phyloP scores from a whole-genome alignment of 2,329 filamentous ascomycete species.

The Monosporascus sp. region DNA sequence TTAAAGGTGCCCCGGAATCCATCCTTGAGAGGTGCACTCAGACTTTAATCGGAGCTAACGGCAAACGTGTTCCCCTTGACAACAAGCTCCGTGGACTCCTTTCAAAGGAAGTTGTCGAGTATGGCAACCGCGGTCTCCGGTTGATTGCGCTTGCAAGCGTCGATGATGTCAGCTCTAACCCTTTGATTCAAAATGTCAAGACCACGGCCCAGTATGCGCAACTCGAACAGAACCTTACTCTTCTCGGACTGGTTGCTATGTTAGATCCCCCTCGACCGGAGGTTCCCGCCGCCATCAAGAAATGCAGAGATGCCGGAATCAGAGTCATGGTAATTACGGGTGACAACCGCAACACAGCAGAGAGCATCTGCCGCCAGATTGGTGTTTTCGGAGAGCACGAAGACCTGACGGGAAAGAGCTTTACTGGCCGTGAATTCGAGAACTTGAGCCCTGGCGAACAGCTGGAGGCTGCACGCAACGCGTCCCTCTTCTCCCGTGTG shows the following conservation, averaged over 20 bases:
- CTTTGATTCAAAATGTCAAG: slow-evolving; percentile 68
- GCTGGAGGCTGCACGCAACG: slow-evolving; percentile 74
- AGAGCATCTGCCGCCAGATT: slow-evolving; percentile 96
- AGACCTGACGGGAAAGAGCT: slow-evolving; percentile 86
- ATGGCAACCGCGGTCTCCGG: slow-evolving; percentile 87
- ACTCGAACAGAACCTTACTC: slow-evolving; percentile 89
- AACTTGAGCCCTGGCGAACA: slow-evolving; percentile 72
- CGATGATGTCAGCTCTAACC: slow-evolving; percentile 66
- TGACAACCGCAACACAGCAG: slow-evolving; percentile 95
- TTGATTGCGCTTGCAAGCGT: slow-evolving; percentile 89
- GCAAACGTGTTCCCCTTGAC: slow-evolving; percentile 68
- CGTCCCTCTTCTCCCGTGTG: slow-evolving; percentile 91
- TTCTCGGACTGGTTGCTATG: slow-evolving; percentile 93
- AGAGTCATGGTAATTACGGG: slow-evolving; percentile 97
- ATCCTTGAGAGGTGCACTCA: slow-evolving; percentile 89
- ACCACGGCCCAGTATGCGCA: slow-evolving; percentile 77
- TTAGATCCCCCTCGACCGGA: slow-evolving; percentile 92
- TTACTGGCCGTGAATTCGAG: slow-evolving; percentile 92
- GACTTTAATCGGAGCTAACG: slow-evolving; percentile 69
- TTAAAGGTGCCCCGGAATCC: slow-evolving; percentile 94
- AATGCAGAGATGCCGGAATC: slow-evolving; percentile 90
- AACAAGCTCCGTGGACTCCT: slow-evolving; percentile 65
- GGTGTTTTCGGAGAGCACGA: slow-evolving; percentile 82
- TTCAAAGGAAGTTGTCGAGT: slow-evolving; percentile 75
- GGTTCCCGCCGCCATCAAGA: slow-evolving; percentile 76